A percentile compares a stretch with the other conserved stretches of the same genome.
These are phyloP conservation scores for Gossypium ekmanianum DNA, from an alignment of 345 rosid genomes.

Conservation along the genomic window DNA sequence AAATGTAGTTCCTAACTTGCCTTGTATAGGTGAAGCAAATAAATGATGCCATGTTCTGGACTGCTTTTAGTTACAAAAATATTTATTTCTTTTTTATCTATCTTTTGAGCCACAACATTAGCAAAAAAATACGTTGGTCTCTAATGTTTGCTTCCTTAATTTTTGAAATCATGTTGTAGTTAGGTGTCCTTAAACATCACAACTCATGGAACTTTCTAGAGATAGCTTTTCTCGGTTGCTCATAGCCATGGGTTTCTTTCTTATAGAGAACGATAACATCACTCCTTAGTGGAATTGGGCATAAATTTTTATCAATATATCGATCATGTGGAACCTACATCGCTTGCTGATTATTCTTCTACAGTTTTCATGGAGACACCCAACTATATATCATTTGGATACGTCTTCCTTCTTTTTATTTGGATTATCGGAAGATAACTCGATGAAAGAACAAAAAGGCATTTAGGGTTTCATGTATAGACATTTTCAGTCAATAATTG, in stretches of 20 bases:
- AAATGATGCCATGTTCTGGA: background rate
- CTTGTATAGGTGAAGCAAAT: background rate
- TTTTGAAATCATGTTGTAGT: slow-evolving; percentile 63
- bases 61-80: slow-evolving; percentile 25
- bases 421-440: slow-evolving; percentile 95
- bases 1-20: background rate
- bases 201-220: slow-evolving; percentile 86
- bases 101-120: slow-evolving; percentile 84
- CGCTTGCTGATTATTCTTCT: slow-evolving; percentile 78
- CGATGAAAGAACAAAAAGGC: slow-evolving; percentile 77
- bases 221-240: slow-evolving; percentile 88
- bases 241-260: slow-evolving; percentile 88
- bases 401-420: slow-evolving; percentile 76
- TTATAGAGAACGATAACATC: slow-evolving; percentile 74
- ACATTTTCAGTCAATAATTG: too few species aligned
- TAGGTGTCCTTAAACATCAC: slow-evolving; percentile 75
- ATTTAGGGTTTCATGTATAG: slow-evolving; percentile 61
- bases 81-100: slow-evolving; percentile 54
- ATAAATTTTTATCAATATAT: slow-evolving; percentile 72
- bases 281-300: slow-evolving; percentile 78
- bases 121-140: slow-evolving; percentile 68
- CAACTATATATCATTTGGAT: slow-evolving; percentile 84
- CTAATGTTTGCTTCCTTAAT: slow-evolving; percentile 50
- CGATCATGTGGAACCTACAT: slow-evolving; percentile 93
- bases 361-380: slow-evolving; percentile 82